A percentile compares a stretch with the other conserved stretches of the same genome.
Conservation (phyloP, 2,329 filamentous ascomycete species). For the Ceratocystis destructans region DNA sequence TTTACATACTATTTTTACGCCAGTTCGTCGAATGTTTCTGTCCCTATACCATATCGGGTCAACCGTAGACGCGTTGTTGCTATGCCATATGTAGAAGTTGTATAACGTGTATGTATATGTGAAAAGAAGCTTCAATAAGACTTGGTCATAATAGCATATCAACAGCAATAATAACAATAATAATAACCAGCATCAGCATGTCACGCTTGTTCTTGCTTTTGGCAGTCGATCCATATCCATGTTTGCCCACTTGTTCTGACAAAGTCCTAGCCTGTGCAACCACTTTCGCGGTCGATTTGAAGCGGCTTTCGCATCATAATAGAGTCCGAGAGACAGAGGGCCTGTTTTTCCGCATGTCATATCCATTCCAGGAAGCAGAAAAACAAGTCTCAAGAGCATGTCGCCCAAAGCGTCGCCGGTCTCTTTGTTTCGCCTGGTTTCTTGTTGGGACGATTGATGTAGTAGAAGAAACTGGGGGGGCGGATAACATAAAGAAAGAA, state of each 20-base stretch:
- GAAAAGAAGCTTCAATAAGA: conserved; percentile 2
- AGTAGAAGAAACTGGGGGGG: too few relatives aligned
- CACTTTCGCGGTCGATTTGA: not conserved
- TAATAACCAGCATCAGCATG: not conserved
- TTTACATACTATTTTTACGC: conserved; percentile 1
- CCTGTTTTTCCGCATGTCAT: not conserved
- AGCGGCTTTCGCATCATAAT: too few relatives aligned
- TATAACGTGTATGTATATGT: not conserved
- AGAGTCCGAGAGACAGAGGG: not conserved
- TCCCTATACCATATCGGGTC: not conserved
- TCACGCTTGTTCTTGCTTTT: not conserved
- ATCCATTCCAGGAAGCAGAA: not conserved
- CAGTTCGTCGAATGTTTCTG: conserved; percentile 7
- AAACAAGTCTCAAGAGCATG: too few relatives aligned
- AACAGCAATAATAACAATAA: not conserved
- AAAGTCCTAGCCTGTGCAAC: not conserved
- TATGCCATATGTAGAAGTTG: not conserved
- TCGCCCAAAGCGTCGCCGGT: too few relatives aligned
- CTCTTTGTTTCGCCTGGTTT: too few relatives aligned
- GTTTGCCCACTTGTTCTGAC: not conserved
- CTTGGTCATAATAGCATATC: not conserved
- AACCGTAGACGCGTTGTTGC: not conserved
- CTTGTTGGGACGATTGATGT: too few relatives aligned
- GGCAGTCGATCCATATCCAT: conserved; percentile 7
- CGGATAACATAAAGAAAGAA: too few relatives aligned